A percentile compares a stretch with the other conserved stretches of the same genome.
Evolutionary conservation across 768 basidiomycete species (phyloP).

Genomic region (Lactarius indigo): DNA sequence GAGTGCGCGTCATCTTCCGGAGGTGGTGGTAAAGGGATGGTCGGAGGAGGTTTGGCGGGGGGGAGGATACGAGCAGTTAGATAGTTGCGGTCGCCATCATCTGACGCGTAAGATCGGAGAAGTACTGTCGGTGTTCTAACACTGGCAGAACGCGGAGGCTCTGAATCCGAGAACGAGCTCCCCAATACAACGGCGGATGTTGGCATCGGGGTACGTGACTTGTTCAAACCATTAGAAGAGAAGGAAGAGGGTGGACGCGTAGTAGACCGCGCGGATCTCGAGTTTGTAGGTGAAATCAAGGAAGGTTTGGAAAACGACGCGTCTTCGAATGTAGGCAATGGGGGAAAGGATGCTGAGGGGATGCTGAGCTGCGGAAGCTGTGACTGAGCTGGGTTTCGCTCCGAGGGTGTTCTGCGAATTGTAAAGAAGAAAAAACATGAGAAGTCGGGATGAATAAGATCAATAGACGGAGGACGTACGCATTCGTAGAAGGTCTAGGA

Average conservation of each 20-base stretch:
- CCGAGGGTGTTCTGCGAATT: background rate
- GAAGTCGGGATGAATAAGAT: background rate
- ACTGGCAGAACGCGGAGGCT: slow-evolving; percentile 11
- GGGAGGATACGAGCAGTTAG: slow-evolving; percentile 20
- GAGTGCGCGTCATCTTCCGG: slow-evolving; percentile 4
- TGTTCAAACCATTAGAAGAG: slow-evolving; percentile 1
- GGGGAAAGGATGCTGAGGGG: slow-evolving; percentile 8
- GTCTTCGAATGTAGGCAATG: slow-evolving; percentile 12
- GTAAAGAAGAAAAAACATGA: background rate
- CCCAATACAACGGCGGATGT: slow-evolving; percentile 15
- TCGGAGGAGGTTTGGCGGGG: slow-evolving; percentile 22
- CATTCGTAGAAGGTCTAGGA: slow-evolving; percentile 6
- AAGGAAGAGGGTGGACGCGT: slow-evolving; percentile 12
- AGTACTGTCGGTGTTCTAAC: slow-evolving; percentile 3
- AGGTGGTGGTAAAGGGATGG: slow-evolving; percentile 19
- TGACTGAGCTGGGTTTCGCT: background rate
- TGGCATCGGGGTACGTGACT: slow-evolving; percentile 22
- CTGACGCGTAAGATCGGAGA: slow-evolving; percentile 20
- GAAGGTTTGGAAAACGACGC: slow-evolving; percentile 17
- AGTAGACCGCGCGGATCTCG: slow-evolving; percentile 10
- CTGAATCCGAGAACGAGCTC: slow-evolving; percentile 21
- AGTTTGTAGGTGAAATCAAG: slow-evolving; percentile 15
- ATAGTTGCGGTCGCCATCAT: slow-evolving; percentile 20
- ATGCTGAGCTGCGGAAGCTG: slow-evolving; percentile 13
- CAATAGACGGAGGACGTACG: background rate